Evolutionary conservation across 768 basidiomycete genomes (phyloP).

Genomic region (Naematelia aurantialba): DNA sequence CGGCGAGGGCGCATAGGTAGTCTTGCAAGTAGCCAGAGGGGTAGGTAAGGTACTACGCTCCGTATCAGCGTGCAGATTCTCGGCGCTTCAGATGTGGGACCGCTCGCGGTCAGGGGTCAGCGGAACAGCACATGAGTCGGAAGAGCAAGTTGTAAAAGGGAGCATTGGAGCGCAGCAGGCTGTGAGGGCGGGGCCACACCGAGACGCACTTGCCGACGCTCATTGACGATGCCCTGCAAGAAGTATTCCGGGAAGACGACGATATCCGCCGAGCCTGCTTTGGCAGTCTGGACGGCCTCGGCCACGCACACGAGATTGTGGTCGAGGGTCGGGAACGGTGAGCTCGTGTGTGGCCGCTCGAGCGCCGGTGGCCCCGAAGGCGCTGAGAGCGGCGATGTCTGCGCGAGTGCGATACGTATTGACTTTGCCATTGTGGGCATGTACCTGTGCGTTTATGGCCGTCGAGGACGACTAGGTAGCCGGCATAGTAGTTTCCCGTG

Average conservation of each 20-base stretch:
- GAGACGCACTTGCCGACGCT: slow-evolving; percentile 30
- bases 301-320: slow-evolving; percentile 18
- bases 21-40: slow-evolving; percentile 23
- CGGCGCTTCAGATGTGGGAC: too few relatives aligned
- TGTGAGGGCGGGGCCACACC: neutral
- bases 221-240: slow-evolving; percentile 38
- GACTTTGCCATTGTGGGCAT: neutral
- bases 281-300: slow-evolving; percentile 14
- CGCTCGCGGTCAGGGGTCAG: too few relatives aligned
- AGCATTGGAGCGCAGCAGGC: too few relatives aligned
- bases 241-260: slow-evolving; percentile 47
- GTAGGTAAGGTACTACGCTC: slow-evolving; percentile 35
- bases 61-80: neutral
- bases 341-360: slow-evolving; percentile 15
- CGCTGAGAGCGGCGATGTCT: slow-evolving; percentile 30
- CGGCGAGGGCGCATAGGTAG: slow-evolving; percentile 23
- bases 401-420: slow-evolving; percentile 36
- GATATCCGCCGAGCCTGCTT: slow-evolving; percentile 24
- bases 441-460: too few relatives aligned
- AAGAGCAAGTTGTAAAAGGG: too few relatives aligned
- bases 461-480: too few relatives aligned
- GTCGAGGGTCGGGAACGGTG: slow-evolving; percentile 26
- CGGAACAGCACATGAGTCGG: too few relatives aligned
- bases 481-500: too few relatives aligned
- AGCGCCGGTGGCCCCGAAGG: slow-evolving; percentile 14